Evolutionary conservation across 2,329 filamentous ascomycete genomes (phyloP), one percentile per base, ranked within the genome.

Genomic region (Colletotrichum somersetense): DNA sequence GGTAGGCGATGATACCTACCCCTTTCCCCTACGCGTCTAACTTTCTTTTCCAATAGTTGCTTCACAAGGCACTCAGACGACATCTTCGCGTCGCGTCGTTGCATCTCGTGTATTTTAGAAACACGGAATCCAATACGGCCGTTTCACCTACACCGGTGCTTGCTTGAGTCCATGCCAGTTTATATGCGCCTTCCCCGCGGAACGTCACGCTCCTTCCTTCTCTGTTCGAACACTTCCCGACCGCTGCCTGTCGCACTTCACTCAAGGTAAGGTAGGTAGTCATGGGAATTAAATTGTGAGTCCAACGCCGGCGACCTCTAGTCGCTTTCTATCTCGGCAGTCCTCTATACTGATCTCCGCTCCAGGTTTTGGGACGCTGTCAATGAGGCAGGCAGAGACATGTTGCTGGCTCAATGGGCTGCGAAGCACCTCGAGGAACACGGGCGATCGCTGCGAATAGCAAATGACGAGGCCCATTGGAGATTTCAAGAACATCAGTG

Each of bases 391-490:
- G 56, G 42, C 12, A 23, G 16, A 18, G 14, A 67, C 18, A 23
- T 5, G 20, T 52, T 42, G 23, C 46, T 67, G 30, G 55, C 46
- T 3, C n/a, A 62, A 53, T 62, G 55, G 65, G 40, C 65, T 8
- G 26, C 56, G 11, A 38, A 62, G 16, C 65, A 67, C 20, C 59
- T 67, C 23, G 30, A 42, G 30, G 7, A 61, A 23, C n/a, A 40
- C 11, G 33, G 44, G 3, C n/a, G 56, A 5, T 56, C 65, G 20
- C 35, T 67, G 4, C 44, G 55, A 5, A 52, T 67, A 8, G 56
- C 65, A 14, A n/a, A 62, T 12, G 65, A 62, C 14, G 65, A 40
- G 20, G 65, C 65, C 10, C 65, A 67, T 23, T 62, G 65, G 65
- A 35, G 57, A 16, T 67, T 67, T n/a, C 65, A 50, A 62, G 23